Base-by-base conservation (phyloP, 257 asterid species). In the Galeopsis tetrahit region DNA sequence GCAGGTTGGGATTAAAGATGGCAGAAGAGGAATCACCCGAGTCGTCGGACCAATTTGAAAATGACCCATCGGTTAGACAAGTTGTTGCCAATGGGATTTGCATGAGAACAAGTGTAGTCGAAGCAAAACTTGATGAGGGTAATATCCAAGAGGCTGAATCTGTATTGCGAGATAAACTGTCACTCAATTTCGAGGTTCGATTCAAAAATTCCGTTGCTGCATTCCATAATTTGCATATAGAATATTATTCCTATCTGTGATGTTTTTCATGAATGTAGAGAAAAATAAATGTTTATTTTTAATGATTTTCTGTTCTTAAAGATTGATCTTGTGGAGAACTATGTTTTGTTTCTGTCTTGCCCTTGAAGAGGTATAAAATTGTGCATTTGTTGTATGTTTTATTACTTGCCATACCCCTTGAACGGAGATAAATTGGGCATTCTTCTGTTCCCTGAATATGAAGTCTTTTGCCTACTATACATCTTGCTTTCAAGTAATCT, bases 111-210 rank as follows among this genome's bases (percentile, higher is more conserved):
- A 72, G 69, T 53, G 88, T 42, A 15, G 86, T 95, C 39, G 97
- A 95, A 77, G 98, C 88, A n/a, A 95, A 88, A 88, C 98, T 92
- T 6, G 97, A 95, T 63, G 94, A 81, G 80, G 98, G 98, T 51
- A 95, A 92, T 70, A 83, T 95, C 83, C 96, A 90, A 75, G 99
- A 95, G 84, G 99, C 98, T 66, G 99, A 95, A 83, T 89, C 98
- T 71, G 97, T 95, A 11, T 77, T 95, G 78, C 84, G 96, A 46
- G 98, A 95, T 28, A 97, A 97, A 43, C 82, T 95, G 71, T 95
- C 99, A 2, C 96, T 95, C 79, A 95, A 83, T 85, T 88, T 82
- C 67, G 99, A 95, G 99, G 99, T 95, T 77, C 32, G 87, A 61
- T 39, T 38, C 32, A 10, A 51, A 3, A 57, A 68, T 52, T 4